Evolutionary conservation across 2,329 filamentous ascomycete species (phyloP), one percentile per base, ranked within the genome.

Genomic region (Fusarium succisae): DNA sequence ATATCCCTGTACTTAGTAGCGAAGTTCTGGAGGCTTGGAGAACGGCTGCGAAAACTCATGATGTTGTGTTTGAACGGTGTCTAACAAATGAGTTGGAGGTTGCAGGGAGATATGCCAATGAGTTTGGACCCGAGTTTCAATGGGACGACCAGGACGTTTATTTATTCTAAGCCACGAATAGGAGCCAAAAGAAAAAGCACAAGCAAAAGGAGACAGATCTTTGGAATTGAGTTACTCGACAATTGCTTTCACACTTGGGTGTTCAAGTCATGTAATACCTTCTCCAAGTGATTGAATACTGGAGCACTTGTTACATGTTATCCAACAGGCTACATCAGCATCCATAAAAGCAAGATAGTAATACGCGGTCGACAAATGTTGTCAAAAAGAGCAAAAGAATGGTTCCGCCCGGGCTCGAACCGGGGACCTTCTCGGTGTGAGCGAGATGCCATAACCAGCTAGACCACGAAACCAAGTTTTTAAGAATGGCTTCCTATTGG

Each of bases 391-490:
- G 57, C n/a, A 57, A 62, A 54, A 55, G 1, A 6, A 44, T 61
- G 48, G 58, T 61, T 61, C 48, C 58, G 58, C 58, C 58, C 58
- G 58, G 58, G 58, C 24, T 61, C 58, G 58, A 61, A 61, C 58
- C 58, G 58, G 47, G 58, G 58, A 61, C 58, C 58, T 55, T 55
- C 58, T 61, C 58, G 47, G 58, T 61, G 58, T 61, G 47, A 61
- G 47, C 58, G 58, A 61, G 58, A 61, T 61, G 58, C 38, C 58
- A 61, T 61, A 56, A 61, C 58, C 58, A 61, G 30, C 58, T 61
- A 61, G 48, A 61, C 58, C 30, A 61, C 58, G 58, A 17, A 44
- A 61, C 58, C 48, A 1, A 3, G 1, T 30, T 30, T 30, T 11
- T 3, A 54, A 20, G 14, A 28, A 38, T 26, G 22, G 12, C 30